Evolutionary conservation across 2,329 filamentous ascomycete genomes (phyloP), one percentile per base, ranked within the genome.

Genomic region (Lecanicillium sp.): DNA sequence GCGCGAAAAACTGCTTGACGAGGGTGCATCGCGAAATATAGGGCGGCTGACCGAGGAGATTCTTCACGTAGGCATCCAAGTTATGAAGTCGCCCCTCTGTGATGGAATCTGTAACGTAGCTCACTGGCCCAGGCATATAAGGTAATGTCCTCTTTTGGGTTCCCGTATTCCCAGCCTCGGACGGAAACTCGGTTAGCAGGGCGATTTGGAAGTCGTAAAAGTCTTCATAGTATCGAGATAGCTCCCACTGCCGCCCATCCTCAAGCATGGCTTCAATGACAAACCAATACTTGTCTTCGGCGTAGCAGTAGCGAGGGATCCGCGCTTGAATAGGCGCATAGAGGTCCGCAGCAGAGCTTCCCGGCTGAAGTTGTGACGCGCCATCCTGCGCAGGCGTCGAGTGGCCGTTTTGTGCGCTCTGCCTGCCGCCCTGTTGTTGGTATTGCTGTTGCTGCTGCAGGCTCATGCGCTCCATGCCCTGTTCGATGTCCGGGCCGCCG

Each of bases 131-230:
- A 9, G 92, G 92, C 92, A 98, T 98, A 60, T 94, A 97, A 2
- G 92, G 92, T 11, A 98, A 65, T 8, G 84, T 87, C 40, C 92
- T 82, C 55, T 84, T 81, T 54, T 88, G 80, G 36, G 73, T 74
- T 32, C 83, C 82, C 14, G 81, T 84, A 54, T 94, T 92, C 39
- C 92, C 92, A 28, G 92, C 90, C 61, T 97, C 92, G 27, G 85
- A 80, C 17, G 92, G 90, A 55, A 96, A 97, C 48, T 81, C 87
- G 32, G 88, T 90, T 35, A 98, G 77, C 8, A 98, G 79, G 22
- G 88, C 87, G 55, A 97, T 97, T 59, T 98, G 92, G 60, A 97
- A 90, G 60, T 97, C 92, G 64, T 97, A 98, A 57, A 98, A 98
- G 65, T 97, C 92, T 60, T 97, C 88, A 56, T 98, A 98, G 56